Evolutionary conservation across 2,329 filamentous ascomycete species (phyloP).

Genomic region (Epicoccum sorghinum): DNA sequence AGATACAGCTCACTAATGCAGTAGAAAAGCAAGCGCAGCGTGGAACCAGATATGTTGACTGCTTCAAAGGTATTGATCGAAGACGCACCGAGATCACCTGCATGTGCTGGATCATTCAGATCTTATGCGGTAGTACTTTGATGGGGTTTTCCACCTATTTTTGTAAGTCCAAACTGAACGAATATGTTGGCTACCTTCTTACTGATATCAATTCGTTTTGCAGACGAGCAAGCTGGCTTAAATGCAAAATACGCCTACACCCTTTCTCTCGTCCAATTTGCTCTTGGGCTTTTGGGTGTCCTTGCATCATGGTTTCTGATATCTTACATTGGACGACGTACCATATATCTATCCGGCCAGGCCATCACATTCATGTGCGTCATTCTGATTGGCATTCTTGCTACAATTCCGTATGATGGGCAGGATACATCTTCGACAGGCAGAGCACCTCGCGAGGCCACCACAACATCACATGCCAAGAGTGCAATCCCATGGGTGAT

Average conservation of each 20-base stretch:
- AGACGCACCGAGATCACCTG: conserved; percentile 76
- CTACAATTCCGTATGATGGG: background rate
- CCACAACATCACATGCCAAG: background rate
- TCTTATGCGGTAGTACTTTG: conserved; percentile 31
- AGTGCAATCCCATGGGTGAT: conserved; percentile 12
- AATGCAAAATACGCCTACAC: conserved; percentile 65
- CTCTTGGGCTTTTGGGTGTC: conserved; percentile 55
- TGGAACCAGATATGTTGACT: conserved; percentile 77
- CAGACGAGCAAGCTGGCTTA: conserved; percentile 26
- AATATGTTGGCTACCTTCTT: too few species aligned
- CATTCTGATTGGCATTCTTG: conserved; percentile 78
- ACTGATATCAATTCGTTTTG: background rate
- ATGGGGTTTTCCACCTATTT: conserved; percentile 50
- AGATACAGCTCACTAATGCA: conserved; percentile 85
- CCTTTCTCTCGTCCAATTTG: conserved; percentile 62
- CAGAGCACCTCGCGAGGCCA: background rate
- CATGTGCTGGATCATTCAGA: conserved; percentile 53
- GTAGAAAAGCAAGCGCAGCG: conserved; percentile 69
- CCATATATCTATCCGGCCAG: conserved; percentile 72
- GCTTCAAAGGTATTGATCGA: conserved; percentile 77
- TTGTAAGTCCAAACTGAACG: conserved; percentile 12
- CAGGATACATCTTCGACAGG: background rate
- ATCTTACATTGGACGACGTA: conserved; percentile 75
- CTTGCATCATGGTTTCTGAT: conserved; percentile 80
- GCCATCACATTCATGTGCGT: conserved; percentile 66